These are phyloP conservation scores for Vaccinium corymbosum DNA, from an alignment of 148 eudicot genomes.

Conservation along the genomic window DNA sequence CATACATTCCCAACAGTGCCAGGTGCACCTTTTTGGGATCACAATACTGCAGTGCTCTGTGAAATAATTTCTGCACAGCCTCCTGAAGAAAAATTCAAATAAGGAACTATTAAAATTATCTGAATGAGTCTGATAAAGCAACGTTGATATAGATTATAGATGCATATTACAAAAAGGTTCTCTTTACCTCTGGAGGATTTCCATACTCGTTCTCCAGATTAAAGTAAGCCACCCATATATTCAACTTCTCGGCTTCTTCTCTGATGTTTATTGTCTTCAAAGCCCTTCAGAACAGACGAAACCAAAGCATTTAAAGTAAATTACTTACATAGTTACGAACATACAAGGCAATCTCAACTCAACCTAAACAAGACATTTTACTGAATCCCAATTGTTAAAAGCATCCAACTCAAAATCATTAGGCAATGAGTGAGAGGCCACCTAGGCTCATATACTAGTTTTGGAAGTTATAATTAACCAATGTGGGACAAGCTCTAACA, in stretches of 20 bases:
- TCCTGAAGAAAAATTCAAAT: constrained; percentile 44
- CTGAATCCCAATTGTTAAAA: not conserved
- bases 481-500: no score
- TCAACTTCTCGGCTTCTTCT: constrained; percentile 81
- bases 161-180: not conserved
- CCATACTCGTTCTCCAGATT: constrained; percentile 88
- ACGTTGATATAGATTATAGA: not conserved
- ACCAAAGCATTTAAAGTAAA: constrained; percentile 9
- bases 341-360: not conserved
- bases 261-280: constrained; percentile 75
- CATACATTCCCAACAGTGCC: constrained; percentile 76
- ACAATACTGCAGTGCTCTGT: constrained; percentile 83
- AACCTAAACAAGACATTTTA: not conserved
- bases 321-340: not conserved
- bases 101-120: not conserved
- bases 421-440: no score
- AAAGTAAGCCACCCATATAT: constrained; percentile 87
- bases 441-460: no score
- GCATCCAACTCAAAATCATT: no score
- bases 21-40: constrained; percentile 82
- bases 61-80: constrained; percentile 66
- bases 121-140: not conserved
- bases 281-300: constrained; percentile 50
- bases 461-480: no score
- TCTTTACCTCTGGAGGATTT: constrained; percentile 68